A percentile compares a stretch with the other conserved stretches of the same genome.
Conservation (phyloP, 257 asterid genomes). For the Paraleonurus japonicus region DNA sequence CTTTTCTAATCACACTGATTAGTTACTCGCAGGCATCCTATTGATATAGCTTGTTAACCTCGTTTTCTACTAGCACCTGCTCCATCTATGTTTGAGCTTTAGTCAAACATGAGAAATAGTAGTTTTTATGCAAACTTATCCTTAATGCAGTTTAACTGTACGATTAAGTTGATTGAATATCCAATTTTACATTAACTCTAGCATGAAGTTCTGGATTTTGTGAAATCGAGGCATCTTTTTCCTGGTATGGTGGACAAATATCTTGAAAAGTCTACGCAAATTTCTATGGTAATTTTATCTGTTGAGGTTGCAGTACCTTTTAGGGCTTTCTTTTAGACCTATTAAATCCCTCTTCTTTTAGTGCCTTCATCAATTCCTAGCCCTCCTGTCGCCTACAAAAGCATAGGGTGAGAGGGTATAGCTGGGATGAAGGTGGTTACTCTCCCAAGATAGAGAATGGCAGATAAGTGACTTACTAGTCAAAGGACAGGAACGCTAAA, state of each 20-base stretch:
- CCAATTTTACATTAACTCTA: conserved; percentile 5
- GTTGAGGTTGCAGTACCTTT: neutral
- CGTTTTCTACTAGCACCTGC: neutral
- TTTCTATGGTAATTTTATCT: neutral
- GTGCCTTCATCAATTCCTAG: too few species aligned
- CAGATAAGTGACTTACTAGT: conserved; percentile 2
- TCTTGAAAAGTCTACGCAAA: conserved; percentile 6
- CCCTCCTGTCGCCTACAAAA: too few species aligned
- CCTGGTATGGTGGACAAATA: conserved; percentile 9
- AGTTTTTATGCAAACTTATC: neutral
- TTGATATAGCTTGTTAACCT: neutral
- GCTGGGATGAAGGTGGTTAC: neutral
- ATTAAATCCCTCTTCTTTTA: neutral
- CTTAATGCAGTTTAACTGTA: neutral
- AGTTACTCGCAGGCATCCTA: neutral
- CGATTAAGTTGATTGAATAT: neutral
- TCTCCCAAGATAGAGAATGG: neutral
- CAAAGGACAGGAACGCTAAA: neutral
- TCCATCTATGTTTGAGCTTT: conserved; percentile 19
- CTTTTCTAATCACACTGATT: conserved; percentile 8
- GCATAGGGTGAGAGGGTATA: too few species aligned
- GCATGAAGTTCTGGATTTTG: neutral
- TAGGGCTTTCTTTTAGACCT: conserved; percentile 4
- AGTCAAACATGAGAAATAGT: neutral
- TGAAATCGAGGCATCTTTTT: neutral